Percentiles rank a stretch among this genome's conserved stretches.
Conservation (phyloP, 257 asterid species). For the Solanum clarkiae region DNA sequence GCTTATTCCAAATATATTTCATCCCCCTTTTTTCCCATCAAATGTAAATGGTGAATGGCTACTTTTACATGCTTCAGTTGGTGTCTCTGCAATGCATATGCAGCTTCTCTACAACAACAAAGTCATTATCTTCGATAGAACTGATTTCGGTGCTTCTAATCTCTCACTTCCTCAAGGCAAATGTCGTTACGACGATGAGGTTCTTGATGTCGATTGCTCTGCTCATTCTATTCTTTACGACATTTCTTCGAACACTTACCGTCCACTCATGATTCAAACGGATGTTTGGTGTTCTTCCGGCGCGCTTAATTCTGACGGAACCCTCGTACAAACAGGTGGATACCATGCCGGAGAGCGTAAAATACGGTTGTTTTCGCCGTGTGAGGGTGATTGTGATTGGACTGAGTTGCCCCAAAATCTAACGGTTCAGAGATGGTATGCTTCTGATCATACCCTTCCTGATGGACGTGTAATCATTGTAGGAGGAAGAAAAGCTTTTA, state of each 20-base stretch:
- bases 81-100: constrained; percentile 63
- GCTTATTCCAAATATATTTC: not conserved
- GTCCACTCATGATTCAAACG: constrained; percentile 41
- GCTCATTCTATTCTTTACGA: constrained; percentile 49
- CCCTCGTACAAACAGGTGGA: constrained; percentile 40
- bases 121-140: constrained; percentile 49
- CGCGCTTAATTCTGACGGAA: constrained; percentile 27
- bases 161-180: constrained; percentile 32
- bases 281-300: constrained; percentile 64
- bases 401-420: constrained; percentile 27
- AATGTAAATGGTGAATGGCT: constrained; percentile 29
- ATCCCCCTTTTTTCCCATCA: not conserved
- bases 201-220: constrained; percentile 22
- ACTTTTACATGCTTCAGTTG: constrained; percentile 23
- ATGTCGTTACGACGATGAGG: constrained; percentile 24
- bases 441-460: constrained; percentile 57
- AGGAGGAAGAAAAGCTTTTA: constrained; percentile 70
- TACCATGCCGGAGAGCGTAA: constrained; percentile 33
- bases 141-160: constrained; percentile 52
- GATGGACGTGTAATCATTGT: constrained; percentile 71
- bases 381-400: constrained; percentile 40
- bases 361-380: constrained; percentile 22
- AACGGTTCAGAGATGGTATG: constrained; percentile 55
- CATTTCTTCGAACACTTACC: constrained; percentile 27
- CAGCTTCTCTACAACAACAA: constrained; percentile 56